phyloP scores from a whole-genome alignment of 208 protist species.

The Vickermania ingenoplastis region DNA sequence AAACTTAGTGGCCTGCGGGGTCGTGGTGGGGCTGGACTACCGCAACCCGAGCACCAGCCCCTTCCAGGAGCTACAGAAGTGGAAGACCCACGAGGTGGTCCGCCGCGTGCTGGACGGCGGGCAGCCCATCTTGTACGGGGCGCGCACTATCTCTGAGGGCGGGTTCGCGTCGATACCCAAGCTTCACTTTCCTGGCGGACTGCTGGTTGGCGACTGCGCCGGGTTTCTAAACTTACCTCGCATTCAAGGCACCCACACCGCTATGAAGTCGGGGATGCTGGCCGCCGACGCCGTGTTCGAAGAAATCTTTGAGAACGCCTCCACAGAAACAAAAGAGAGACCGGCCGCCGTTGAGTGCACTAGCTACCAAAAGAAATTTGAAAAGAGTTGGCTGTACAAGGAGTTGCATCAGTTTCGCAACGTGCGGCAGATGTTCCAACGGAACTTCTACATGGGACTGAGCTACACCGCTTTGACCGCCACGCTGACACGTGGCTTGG shows the following conservation, averaged over 20 bases:
- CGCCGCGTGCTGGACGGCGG: constrained; percentile 82
- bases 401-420: constrained; percentile 94
- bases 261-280: constrained; percentile 92
- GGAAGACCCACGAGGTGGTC: constrained; percentile 90
- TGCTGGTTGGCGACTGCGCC: constrained; percentile 93
- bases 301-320: constrained; percentile 49
- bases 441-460: constrained; percentile 74
- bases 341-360: constrained; percentile 33
- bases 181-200: constrained; percentile 91
- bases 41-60: constrained; percentile 93
- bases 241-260: constrained; percentile 97
- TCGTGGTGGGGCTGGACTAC: constrained; percentile 97
- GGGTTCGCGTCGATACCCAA: constrained; percentile 92
- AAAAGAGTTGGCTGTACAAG: constrained; percentile 90
- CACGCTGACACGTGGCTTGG: constrained; percentile 64
- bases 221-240: constrained; percentile 97
- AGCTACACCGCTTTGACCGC: constrained; percentile 79
- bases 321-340: constrained; percentile 32
- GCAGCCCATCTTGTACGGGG: constrained; percentile 90
- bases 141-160: constrained; percentile 94
- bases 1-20: constrained; percentile 86
- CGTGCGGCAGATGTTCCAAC: constrained; percentile 86
- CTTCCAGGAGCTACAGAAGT: constrained; percentile 95
- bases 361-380: constrained; percentile 79
- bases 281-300: constrained; percentile 84